Evolutionary conservation across 495 filamentous ascomycete species (phyloP), one percentile per base, ranked within the genome.

Genomic region (Penicillium parvum): DNA sequence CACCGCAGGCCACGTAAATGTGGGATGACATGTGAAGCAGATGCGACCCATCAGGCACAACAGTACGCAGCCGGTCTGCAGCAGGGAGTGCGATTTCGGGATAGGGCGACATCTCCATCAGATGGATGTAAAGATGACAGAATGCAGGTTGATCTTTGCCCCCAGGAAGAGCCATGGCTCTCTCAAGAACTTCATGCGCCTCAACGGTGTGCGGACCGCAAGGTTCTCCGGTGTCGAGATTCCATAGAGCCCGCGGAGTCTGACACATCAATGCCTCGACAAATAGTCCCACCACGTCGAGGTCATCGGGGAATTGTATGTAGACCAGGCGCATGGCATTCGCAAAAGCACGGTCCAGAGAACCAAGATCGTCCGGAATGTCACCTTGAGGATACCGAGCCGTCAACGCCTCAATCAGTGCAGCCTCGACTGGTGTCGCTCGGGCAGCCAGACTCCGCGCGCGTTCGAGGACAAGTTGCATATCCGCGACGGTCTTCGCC

Each of bases 21-120:
- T 86, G 82, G 0, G 74, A 72, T 1, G 82, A 81, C 82, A 86
- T 86, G 47, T 86, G 82, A 22, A 75, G 69, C 19, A 83, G 62
- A 45, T 86, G 82, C 6, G 80, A 80, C 2, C 75, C 65, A 33
- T 84, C 78, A 0, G 82, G 81, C 4, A 81, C 66, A 0, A 84
- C 69, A 7, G 68, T 67, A 2, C 80, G 73, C 3, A 84, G 70
- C 16, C 66, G 63, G 47, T 84, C 75, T 0, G 81, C 79, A 3
- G 66, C 66, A 3, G 58, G 55, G 7, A 84, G 58, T 0, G 76
- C 81, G 0, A 49, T 40, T 34, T 83, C 81, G 0, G 82, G 82
- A 9, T 61, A 66, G 0, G 55, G 47, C 1, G 80, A 84, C 81
- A 84, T 84, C 53, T 86, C 81, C 69, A 83, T 82, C 11, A 80